Conservation (phyloP, 306 rosid genomes). For the Benincasa hispida region DNA sequence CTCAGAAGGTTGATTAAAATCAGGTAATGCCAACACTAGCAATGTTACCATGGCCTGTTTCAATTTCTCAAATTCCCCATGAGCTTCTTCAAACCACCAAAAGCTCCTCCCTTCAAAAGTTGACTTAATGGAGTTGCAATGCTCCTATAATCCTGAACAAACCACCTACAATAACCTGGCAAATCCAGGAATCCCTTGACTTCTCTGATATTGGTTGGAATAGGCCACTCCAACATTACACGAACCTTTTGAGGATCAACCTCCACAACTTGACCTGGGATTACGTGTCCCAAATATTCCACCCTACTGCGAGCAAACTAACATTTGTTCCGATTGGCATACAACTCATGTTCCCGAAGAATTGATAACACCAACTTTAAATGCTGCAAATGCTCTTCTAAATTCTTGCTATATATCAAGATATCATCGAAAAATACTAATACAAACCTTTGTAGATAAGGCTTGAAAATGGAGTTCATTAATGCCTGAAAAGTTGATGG, state of each 20-base stretch:
- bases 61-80: too few relatives aligned
- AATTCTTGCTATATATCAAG: too few relatives aligned
- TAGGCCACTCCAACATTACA: neutral
- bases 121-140: rapidly evolving
- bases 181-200: neutral
- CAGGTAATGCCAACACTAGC: too few relatives aligned
- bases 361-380: neutral
- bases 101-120: too few relatives aligned
- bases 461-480: too few relatives aligned
- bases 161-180: neutral
- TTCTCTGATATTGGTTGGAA: neutral
- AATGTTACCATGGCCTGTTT: too few relatives aligned
- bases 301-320: too few relatives aligned
- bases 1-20: too few relatives aligned
- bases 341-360: neutral
- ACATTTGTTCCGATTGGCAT: neutral
- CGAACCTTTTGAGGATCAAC: neutral
- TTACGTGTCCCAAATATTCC: neutral
- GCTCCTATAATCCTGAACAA: neutral
- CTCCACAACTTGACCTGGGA: neutral
- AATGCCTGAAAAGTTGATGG: too few relatives aligned
- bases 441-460: neutral
- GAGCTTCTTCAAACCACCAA: too few relatives aligned
- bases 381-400: neutral
- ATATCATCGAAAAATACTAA: neutral